phyloP scores from a whole-genome alignment of 495 filamentous ascomycete genomes.

The Daldinia decipiens region DNA sequence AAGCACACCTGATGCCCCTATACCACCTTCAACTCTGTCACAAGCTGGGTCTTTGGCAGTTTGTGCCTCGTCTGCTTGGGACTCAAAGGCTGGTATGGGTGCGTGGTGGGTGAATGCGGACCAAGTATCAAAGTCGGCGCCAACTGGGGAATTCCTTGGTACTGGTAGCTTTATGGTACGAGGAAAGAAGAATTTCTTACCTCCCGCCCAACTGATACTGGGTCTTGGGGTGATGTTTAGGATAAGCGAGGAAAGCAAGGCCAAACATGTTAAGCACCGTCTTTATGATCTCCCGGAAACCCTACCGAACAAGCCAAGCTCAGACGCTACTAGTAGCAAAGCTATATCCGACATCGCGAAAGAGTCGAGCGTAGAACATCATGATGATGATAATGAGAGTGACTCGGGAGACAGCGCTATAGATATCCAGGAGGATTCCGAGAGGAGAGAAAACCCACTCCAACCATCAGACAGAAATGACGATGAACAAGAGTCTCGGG shows the following conservation, averaged over 20 bases:
- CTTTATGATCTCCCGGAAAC: slow-evolving; percentile 58
- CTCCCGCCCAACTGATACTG: slow-evolving; percentile 85
- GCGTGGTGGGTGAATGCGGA: slow-evolving; percentile 92
- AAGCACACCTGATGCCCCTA: slow-evolving; percentile 78
- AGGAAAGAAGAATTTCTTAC: slow-evolving; percentile 89
- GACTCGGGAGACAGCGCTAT: slow-evolving; percentile 39
- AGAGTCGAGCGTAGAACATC: slow-evolving; percentile 17
- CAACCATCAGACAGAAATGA: slow-evolving; percentile 50
- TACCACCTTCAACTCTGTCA: slow-evolving; percentile 88
- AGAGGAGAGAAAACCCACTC: slow-evolving; percentile 55
- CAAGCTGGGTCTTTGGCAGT: slow-evolving; percentile 89
- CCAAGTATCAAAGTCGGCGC: slow-evolving; percentile 85
- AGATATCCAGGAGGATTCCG: slow-evolving; percentile 45
- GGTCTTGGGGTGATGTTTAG: slow-evolving; percentile 89
- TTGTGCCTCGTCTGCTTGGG: slow-evolving; percentile 88
- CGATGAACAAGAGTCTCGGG: slow-evolving; percentile 40
- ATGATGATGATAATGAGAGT: slow-evolving; percentile 20
- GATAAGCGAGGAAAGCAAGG: slow-evolving; percentile 88
- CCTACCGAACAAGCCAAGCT: slow-evolving; percentile 8
- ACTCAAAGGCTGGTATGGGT: slow-evolving; percentile 92
- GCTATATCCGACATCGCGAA: neutral
- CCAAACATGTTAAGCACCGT: slow-evolving; percentile 78
- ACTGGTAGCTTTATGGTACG: slow-evolving; percentile 80
- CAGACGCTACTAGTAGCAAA: slow-evolving; percentile 11
- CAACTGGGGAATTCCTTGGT: slow-evolving; percentile 80